Evolutionary conservation across 257 asterid genomes (phyloP).

Genomic region (Sherardia arvensis): DNA sequence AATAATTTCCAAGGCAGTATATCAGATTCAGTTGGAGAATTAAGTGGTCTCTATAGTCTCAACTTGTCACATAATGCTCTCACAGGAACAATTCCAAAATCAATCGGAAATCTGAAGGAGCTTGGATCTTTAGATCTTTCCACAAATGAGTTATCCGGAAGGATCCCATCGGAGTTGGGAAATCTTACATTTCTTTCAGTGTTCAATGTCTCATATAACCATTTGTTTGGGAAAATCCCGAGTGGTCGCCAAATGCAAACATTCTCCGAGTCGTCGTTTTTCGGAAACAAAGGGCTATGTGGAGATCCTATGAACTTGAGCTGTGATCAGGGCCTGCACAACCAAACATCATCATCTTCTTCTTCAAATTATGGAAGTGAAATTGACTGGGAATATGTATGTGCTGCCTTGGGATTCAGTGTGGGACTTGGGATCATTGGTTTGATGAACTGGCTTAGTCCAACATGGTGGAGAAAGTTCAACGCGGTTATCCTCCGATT

Average conservation of each 20-base stretch:
- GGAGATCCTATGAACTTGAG: slow-evolving; percentile 1
- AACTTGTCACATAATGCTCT: slow-evolving; percentile 49
- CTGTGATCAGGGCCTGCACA: background rate
- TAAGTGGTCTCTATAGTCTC: slow-evolving; percentile 46
- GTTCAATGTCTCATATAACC: slow-evolving; percentile 41
- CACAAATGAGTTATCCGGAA: slow-evolving; percentile 24
- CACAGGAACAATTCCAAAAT: slow-evolving; percentile 37
- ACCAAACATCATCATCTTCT: background rate
- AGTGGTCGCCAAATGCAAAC: slow-evolving; percentile 28
- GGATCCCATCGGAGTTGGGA: slow-evolving; percentile 34
- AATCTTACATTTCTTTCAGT: slow-evolving; percentile 35
- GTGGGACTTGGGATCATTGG: slow-evolving; percentile 2
- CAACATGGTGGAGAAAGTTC: slow-evolving; percentile 5
- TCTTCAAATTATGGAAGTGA: background rate
- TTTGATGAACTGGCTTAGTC: background rate
- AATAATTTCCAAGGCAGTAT: slow-evolving; percentile 42
- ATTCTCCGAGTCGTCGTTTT: slow-evolving; percentile 26
- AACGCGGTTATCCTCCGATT: background rate
- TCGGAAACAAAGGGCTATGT: slow-evolving; percentile 22
- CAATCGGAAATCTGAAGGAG: slow-evolving; percentile 38
- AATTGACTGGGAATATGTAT: slow-evolving; percentile 4
- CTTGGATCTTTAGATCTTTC: slow-evolving; percentile 58
- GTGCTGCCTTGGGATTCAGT: slow-evolving; percentile 4
- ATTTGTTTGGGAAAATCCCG: slow-evolving; percentile 40
- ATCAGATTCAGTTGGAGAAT: slow-evolving; percentile 34